Percentiles rank a stretch among this genome's conserved stretches.
Conservation (phyloP, 345 rosid species). For the Salix dunnii region DNA sequence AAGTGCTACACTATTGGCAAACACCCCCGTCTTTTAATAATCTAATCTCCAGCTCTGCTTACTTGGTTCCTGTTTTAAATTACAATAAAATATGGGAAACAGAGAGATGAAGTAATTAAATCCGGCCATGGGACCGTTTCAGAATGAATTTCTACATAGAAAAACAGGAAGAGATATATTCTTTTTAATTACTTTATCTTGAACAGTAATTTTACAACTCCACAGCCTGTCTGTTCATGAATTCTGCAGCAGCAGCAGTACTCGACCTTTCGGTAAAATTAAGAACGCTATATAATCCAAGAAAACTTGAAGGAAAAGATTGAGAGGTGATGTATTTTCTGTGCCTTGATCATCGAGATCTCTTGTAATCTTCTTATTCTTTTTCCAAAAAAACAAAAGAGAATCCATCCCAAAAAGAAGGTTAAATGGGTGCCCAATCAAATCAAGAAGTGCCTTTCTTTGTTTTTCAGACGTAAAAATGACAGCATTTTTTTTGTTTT, state of each 20-base stretch:
- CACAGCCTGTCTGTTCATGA: not conserved
- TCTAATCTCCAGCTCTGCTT: not conserved
- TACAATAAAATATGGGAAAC: too few relatives aligned
- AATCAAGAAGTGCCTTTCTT: not conserved
- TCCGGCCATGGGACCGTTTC: too few relatives aligned
- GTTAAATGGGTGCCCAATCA: not conserved
- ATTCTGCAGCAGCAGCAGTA: not conserved
- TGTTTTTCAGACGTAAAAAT: not conserved
- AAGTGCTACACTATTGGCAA: constrained; percentile 15
- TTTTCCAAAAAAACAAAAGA: not conserved
- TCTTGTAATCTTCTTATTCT: not conserved
- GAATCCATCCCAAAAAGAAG: not conserved
- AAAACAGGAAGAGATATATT: too few relatives aligned
- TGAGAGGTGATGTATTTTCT: too few relatives aligned
- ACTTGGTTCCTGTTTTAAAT: too few relatives aligned
- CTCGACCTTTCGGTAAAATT: too few relatives aligned
- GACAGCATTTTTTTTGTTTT: not conserved
- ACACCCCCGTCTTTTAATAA: not conserved
- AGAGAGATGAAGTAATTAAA: too few relatives aligned
- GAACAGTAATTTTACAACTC: not conserved
- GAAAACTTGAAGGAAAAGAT: not conserved
- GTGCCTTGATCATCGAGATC: not conserved
- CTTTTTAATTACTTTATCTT: too few relatives aligned
- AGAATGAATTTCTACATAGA: too few relatives aligned
- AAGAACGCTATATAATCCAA: not conserved